A percentile compares a stretch with the other conserved stretches of the same genome.
phyloP scores from a whole-genome alignment of 345 rosid genomes.

The Hirschfeldia incana region DNA sequence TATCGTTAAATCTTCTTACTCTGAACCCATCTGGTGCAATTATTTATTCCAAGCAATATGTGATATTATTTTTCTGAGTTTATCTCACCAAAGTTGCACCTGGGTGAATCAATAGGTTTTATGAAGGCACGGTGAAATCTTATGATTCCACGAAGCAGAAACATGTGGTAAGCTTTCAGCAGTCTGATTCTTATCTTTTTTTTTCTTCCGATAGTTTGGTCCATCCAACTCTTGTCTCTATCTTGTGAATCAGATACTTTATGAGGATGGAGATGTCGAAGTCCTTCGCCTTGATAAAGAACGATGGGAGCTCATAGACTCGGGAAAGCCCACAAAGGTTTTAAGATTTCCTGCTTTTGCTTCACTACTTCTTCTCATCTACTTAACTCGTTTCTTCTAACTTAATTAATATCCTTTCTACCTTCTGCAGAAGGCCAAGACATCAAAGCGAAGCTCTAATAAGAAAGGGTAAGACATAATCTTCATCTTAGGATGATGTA shows the following conservation, averaged over 20 bases:
- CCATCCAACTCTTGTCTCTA: neutral
- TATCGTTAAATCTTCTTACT: neutral
- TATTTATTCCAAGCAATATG: neutral
- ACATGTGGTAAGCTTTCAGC: slow-evolving; percentile 73
- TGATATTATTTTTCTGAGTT: slow-evolving; percentile 6
- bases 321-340: slow-evolving; percentile 67
- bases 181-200: slow-evolving; percentile 8
- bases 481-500: neutral
- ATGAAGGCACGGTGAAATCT: slow-evolving; percentile 88
- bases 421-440: slow-evolving; percentile 58
- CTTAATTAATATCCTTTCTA: slow-evolving; percentile 1
- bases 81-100: slow-evolving; percentile 10
- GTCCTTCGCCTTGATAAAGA: slow-evolving; percentile 84
- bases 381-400: neutral
- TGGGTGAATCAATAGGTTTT: slow-evolving; percentile 66
- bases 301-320: slow-evolving; percentile 81
- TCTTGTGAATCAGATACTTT: slow-evolving; percentile 57
- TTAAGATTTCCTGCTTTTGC: slow-evolving; percentile 16
- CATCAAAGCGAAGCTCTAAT: slow-evolving; percentile 44
- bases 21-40: slow-evolving; percentile 6
- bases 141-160: slow-evolving; percentile 75
- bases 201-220: slow-evolving; percentile 12
- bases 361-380: slow-evolving; percentile 17
- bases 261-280: slow-evolving; percentile 95
- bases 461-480: slow-evolving; percentile 50